Percentiles rank a stretch among this genome's conserved stretches.
phyloP scores from a whole-genome alignment of 331 rosid species.

The Saraca asoca region DNA sequence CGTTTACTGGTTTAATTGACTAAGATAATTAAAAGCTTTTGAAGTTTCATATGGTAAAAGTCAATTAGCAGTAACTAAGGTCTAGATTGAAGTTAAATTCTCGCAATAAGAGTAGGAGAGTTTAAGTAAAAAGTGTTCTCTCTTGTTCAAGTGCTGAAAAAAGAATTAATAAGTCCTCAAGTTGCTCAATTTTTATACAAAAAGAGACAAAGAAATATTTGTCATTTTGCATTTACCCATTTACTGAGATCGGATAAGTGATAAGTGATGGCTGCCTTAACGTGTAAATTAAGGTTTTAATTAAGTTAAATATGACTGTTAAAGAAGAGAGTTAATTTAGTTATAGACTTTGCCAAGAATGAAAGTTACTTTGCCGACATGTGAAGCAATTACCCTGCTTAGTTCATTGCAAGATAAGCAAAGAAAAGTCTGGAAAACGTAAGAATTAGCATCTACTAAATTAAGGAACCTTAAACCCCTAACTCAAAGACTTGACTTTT shows the following conservation, averaged over 20 bases:
- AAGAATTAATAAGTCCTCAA: too few relatives aligned
- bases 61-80: too few relatives aligned
- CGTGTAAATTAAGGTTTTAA: constrained; percentile 27
- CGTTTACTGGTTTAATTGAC: not conserved
- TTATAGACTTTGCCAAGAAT: constrained; percentile 7
- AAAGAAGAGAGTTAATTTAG: constrained; percentile 19
- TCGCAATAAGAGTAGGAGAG: too few relatives aligned
- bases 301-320: not conserved
- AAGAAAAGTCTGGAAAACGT: not conserved
- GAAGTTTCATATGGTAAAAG: too few relatives aligned
- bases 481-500: not conserved
- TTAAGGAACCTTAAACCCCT: constrained; percentile 17
- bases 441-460: constrained; percentile 1
- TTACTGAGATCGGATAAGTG: not conserved
- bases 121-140: too few relatives aligned
- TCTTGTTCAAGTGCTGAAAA: too few relatives aligned
- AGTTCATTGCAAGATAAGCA: not conserved
- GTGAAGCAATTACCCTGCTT: not conserved
- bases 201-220: not conserved
- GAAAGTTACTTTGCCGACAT: not conserved
- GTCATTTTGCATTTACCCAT: not conserved
- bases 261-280: not conserved
- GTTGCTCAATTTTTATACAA: not conserved
- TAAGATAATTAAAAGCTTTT: not conserved
- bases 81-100: too few relatives aligned